Evolutionary conservation across 2,329 filamentous ascomycete genomes (phyloP).

Genomic region (Harringtonia aguacate): DNA sequence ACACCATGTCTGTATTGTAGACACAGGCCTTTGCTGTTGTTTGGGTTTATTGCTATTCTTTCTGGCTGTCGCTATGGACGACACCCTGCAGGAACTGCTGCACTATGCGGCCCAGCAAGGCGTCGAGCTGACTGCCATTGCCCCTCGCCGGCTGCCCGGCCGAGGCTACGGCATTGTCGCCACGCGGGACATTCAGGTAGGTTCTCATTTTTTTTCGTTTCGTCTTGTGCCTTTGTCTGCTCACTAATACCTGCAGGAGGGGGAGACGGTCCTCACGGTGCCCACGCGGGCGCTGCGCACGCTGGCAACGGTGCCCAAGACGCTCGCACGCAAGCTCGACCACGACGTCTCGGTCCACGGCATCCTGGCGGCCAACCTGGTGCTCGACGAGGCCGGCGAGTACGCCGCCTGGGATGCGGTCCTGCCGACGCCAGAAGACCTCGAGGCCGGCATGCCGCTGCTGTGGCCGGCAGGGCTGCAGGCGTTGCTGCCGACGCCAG

Average conservation of each 20-base stretch:
- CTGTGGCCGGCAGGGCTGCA: conserved; percentile 37
- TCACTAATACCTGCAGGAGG: conserved; percentile 16
- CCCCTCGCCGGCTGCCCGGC: conserved; percentile 55
- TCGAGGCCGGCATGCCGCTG: conserved; percentile 36
- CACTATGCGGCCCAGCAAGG: conserved; percentile 56
- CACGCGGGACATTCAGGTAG: conserved; percentile 53
- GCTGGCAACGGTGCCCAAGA: conserved; percentile 44
- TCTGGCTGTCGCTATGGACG: conserved; percentile 5
- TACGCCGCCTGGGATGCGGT: conserved; percentile 52
- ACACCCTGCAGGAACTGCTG: conserved; percentile 8
- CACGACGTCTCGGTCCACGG: conserved; percentile 54
- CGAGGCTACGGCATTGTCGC: conserved; percentile 72
- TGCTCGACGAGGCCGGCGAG: conserved; percentile 34
- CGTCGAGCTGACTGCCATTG: conserved; percentile 56
- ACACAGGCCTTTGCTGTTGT: background rate
- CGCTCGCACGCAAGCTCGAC: conserved; percentile 40
- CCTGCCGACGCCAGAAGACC: conserved; percentile 53
- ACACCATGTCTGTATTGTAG: background rate
- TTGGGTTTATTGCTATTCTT: too few relatives aligned
- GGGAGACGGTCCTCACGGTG: conserved; percentile 52
- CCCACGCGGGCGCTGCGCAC: conserved; percentile 55
- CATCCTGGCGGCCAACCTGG: conserved; percentile 59
- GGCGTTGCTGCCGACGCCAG: conserved; percentile 31
- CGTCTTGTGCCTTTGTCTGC: background rate
- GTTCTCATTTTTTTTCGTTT: conserved; percentile 2